Conservation (phyloP, 441 rosid genomes). For the Mallotus japonicus region DNA sequence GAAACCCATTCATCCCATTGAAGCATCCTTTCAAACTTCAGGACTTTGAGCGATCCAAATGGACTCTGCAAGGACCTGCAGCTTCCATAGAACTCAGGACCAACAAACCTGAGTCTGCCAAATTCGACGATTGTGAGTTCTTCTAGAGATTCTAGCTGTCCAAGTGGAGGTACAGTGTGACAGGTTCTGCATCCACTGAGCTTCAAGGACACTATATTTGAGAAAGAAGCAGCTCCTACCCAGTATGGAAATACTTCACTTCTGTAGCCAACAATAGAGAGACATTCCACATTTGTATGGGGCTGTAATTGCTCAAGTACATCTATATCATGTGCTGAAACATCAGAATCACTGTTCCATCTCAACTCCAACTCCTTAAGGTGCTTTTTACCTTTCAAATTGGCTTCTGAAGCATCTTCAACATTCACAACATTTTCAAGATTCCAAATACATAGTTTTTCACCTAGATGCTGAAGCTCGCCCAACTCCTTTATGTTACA, state of each 20-base stretch:
- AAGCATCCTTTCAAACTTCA: slow-evolving; percentile 6
- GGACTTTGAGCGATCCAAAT: not conserved
- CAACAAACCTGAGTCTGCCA: not conserved
- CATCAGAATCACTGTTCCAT: slow-evolving; percentile 23
- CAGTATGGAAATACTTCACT: slow-evolving; percentile 12
- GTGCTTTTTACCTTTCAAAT: slow-evolving; percentile 25
- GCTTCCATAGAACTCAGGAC: not conserved
- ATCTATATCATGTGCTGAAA: not conserved
- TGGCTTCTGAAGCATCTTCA: slow-evolving; percentile 24
- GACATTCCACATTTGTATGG: slow-evolving; percentile 14
- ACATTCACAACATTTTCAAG: slow-evolving; percentile 21
- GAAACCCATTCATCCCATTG: slow-evolving; percentile 1
- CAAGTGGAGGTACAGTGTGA: slow-evolving; percentile 11
- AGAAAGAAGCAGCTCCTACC: slow-evolving; percentile 9
- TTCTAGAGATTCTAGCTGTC: slow-evolving; percentile 24
- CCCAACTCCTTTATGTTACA: slow-evolving; percentile 27
- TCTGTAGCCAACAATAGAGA: slow-evolving; percentile 10
- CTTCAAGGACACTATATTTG: slow-evolving; percentile 13
- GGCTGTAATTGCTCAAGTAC: slow-evolving; percentile 16
- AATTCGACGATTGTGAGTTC: slow-evolving; percentile 17
- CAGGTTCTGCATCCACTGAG: slow-evolving; percentile 7
- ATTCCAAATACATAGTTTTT: slow-evolving; percentile 18
- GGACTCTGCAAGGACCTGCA: not conserved
- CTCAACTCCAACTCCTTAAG: slow-evolving; percentile 23
- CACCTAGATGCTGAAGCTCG: slow-evolving; percentile 21